These are phyloP conservation scores for Spathaspora boniae DNA, from an alignment of 805 yeast genomes.

Conservation along the genomic window DNA sequence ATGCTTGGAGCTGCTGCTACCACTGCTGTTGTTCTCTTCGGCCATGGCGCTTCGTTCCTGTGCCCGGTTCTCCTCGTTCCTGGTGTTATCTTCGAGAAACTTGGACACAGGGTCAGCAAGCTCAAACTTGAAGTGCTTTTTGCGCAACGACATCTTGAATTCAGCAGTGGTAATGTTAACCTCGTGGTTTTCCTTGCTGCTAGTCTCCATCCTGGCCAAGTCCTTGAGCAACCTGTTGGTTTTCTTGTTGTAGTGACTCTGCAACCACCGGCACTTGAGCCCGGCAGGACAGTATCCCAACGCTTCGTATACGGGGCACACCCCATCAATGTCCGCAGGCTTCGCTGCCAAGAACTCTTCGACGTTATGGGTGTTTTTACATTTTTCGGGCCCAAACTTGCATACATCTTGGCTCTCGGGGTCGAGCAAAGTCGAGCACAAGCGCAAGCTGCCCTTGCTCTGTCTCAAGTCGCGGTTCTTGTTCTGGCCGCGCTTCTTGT, in stretches of 20 bases:
- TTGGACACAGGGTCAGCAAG: conserved; percentile 56
- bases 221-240: conserved; percentile 44
- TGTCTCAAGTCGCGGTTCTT: conserved; percentile 76
- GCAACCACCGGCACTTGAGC: conserved; percentile 86
- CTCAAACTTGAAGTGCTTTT: conserved; percentile 58
- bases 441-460: conserved; percentile 54
- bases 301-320: conserved; percentile 79
- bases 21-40: no score
- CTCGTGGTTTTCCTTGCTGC: conserved; percentile 46
- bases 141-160: conserved; percentile 47
- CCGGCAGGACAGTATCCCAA: conserved; percentile 93
- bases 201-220: conserved; percentile 21
- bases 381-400: conserved; percentile 62
- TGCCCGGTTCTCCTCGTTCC: conserved; percentile 26
- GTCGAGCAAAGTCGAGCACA: conserved; percentile 64
- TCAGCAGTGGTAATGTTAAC: conserved; percentile 57
- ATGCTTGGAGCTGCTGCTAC: no score
- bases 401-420: conserved; percentile 50
- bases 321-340: conserved; percentile 67
- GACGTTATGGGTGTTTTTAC: conserved; percentile 78
- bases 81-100: conserved; percentile 61
- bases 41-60: conserved; percentile 26
- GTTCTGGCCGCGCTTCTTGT: conserved; percentile 72
- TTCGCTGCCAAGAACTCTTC: conserved; percentile 60
- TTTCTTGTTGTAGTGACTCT: conserved; percentile 58